These are phyloP conservation scores for Trichoderma oligosporum DNA, from an alignment of 2,329 filamentous ascomycete genomes.

Conservation along the genomic window DNA sequence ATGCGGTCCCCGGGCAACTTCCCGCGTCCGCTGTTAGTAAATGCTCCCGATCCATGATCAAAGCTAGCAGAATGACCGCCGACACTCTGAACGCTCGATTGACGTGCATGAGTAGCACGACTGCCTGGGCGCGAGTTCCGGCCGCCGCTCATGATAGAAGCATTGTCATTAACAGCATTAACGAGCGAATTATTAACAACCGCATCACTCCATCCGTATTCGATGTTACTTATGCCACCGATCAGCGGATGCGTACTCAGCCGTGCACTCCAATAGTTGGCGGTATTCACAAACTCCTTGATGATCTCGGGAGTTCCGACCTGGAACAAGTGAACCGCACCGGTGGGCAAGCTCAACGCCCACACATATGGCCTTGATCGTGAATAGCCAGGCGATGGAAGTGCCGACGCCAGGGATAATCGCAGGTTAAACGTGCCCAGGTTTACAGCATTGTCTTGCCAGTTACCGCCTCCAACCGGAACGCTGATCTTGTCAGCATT, in stretches of 20 bases:
- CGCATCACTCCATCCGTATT: slow-evolving; percentile 91
- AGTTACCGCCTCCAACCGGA: slow-evolving; percentile 91
- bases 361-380: slow-evolving; percentile 88
- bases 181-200: slow-evolving; percentile 65
- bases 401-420: slow-evolving; percentile 84
- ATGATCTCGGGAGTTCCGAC: slow-evolving; percentile 93
- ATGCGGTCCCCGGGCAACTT: slow-evolving; percentile 82
- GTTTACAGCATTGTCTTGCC: slow-evolving; percentile 93
- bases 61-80: slow-evolving; percentile 56
- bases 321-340: slow-evolving; percentile 96
- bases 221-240: slow-evolving; percentile 92
- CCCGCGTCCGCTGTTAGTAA: slow-evolving; percentile 46
- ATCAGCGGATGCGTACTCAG: slow-evolving; percentile 90
- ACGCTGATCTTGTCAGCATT: slow-evolving; percentile 49
- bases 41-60: slow-evolving; percentile 54
- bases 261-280: slow-evolving; percentile 96
- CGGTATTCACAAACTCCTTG: slow-evolving; percentile 87
- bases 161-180: slow-evolving; percentile 47
- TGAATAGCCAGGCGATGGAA: slow-evolving; percentile 90
- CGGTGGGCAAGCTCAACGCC: slow-evolving; percentile 86
- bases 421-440: slow-evolving; percentile 83
- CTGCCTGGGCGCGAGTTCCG: slow-evolving; percentile 49
- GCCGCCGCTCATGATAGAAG: slow-evolving; percentile 31
- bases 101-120: slow-evolving; percentile 40
- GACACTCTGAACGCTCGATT: slow-evolving; percentile 47